These are phyloP conservation scores for Albugo laibachii DNA, from an alignment of 352 stramenopile genomes.

Conservation along the genomic window DNA sequence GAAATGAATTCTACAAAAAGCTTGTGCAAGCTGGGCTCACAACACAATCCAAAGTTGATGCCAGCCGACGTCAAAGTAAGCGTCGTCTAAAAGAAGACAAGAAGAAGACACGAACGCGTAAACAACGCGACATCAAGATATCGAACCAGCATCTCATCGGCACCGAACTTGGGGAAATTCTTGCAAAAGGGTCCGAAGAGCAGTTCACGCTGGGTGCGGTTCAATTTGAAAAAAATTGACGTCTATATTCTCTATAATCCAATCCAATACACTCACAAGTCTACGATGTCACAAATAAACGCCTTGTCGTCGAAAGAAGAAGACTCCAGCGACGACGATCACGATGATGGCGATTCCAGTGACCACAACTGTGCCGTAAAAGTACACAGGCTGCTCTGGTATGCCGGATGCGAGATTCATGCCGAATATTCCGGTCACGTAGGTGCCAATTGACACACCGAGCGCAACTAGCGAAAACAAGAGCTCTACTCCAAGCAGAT, in stretches of 20 bases:
- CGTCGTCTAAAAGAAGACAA: slow-evolving; percentile 65
- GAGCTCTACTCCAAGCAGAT: slow-evolving; percentile 6
- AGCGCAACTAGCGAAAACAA: not conserved
- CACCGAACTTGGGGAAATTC: slow-evolving; percentile 65
- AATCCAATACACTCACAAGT: no score
- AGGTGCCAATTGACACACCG: slow-evolving; percentile 2
- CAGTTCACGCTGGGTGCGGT: slow-evolving; percentile 68
- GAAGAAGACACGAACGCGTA: slow-evolving; percentile 47
- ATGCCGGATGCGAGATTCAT: slow-evolving; percentile 7
- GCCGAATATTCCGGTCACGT: slow-evolving; percentile 6
- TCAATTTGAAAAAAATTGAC: slow-evolving; percentile 57
- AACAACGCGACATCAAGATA: slow-evolving; percentile 79
- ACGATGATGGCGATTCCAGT: not conserved
- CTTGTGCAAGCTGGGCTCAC: slow-evolving; percentile 62
- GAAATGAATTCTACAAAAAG: slow-evolving; percentile 55
- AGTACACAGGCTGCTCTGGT: not conserved
- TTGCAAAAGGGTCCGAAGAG: slow-evolving; percentile 45
- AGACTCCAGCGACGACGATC: not conserved
- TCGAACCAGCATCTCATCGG: slow-evolving; percentile 77
- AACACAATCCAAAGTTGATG: slow-evolving; percentile 68
- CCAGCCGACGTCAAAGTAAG: slow-evolving; percentile 53
- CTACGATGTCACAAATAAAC: not conserved
- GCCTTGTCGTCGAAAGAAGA: not conserved
- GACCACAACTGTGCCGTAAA: slow-evolving; percentile 1
- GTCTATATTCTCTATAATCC: not conserved